Conservation (phyloP, 768 basidiomycete species). For the Strobilomyces echinocephalus region DNA sequence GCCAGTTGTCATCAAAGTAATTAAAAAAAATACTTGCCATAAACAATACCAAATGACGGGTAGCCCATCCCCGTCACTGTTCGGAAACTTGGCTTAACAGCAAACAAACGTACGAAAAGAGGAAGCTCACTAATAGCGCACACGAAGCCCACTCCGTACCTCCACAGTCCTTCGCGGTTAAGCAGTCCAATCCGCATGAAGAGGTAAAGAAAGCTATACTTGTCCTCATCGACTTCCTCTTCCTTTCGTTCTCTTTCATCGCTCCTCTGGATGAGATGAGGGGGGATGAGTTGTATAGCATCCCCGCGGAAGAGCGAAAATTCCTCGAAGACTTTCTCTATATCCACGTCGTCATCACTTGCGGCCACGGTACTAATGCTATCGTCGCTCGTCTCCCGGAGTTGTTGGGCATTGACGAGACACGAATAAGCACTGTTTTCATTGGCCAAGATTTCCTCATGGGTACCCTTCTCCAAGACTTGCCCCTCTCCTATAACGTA, state of each 20-base stretch:
- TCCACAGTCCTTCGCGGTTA: slow-evolving; percentile 53
- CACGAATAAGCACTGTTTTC: slow-evolving; percentile 65
- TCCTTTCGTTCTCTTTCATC: slow-evolving; percentile 31
- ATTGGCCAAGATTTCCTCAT: slow-evolving; percentile 57
- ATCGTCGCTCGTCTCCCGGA: slow-evolving; percentile 52
- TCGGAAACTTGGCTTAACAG: neutral
- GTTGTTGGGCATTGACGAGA: slow-evolving; percentile 73
- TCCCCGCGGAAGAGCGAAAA: slow-evolving; percentile 45
- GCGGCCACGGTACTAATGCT: slow-evolving; percentile 20
- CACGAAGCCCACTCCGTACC: slow-evolving; percentile 54
- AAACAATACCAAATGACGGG: slow-evolving; percentile 70
- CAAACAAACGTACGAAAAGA: neutral
- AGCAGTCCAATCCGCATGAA: slow-evolving; percentile 68
- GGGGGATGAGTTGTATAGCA: neutral
- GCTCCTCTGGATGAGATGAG: slow-evolving; percentile 58
- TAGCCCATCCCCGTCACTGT: slow-evolving; percentile 57
- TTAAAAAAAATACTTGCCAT: slow-evolving; percentile 29
- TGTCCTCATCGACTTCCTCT: slow-evolving; percentile 28
- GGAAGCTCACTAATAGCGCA: slow-evolving; percentile 41
- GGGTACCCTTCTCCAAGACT: slow-evolving; percentile 77
- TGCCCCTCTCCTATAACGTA: slow-evolving; percentile 88
- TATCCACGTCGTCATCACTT: slow-evolving; percentile 36
- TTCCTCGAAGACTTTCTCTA: slow-evolving; percentile 55
- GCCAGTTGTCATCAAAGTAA: too few species aligned
- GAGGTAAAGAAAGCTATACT: slow-evolving; percentile 50